Base-by-base conservation (phyloP, 331 rosid genomes). In the Rosa hybrid region DNA sequence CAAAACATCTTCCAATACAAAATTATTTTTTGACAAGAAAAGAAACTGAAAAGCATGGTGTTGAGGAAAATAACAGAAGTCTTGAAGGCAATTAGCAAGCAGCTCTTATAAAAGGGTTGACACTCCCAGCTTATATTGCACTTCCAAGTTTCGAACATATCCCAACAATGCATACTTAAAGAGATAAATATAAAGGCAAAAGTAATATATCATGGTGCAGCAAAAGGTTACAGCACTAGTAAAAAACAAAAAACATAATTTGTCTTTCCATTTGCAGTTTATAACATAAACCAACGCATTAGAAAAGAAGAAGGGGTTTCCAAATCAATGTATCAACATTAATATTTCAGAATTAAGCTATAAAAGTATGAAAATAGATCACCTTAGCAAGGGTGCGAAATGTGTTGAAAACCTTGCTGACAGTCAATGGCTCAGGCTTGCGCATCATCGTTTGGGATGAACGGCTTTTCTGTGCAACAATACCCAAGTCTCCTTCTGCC, bases 381-480 rank as follows among this genome's bases (percentile, higher is more conserved):
- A 91, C 99, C 98, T 93, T 87, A 74, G 99, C 99, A 78, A 93
- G 91, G 73, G 79, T 88, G 48, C 80, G 89, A 80, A 93, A 95
- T 46, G 92, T 88, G 50, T 87, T 87, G 76, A 95, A 90, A 86
- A 95, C 99, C 90, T 90, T 93, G 77, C 82, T 54, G 76, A 93
- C 90, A 39, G 94, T 93, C 75, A 93, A 85, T 21, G 97, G 88
- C 81, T 82, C 97, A 44, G 96, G 97, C 84, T 89, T 89, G 70
- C 94, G 79, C 96, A 95, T 91, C 97, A 86, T 93, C 44, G 90
- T 67, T 78, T 96, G 99, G 17, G 96, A 89, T 1, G 97, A 93
- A 73, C 97, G 94, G 81, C 97, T 85, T 20, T 85, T 90, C 53
- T 90, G 86, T 14, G 99, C 98, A 81, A 91, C 99, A 75, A 83